Evolutionary conservation across 345 rosid species (phyloP).

Genomic region (Eutrema heterophyllum): DNA sequence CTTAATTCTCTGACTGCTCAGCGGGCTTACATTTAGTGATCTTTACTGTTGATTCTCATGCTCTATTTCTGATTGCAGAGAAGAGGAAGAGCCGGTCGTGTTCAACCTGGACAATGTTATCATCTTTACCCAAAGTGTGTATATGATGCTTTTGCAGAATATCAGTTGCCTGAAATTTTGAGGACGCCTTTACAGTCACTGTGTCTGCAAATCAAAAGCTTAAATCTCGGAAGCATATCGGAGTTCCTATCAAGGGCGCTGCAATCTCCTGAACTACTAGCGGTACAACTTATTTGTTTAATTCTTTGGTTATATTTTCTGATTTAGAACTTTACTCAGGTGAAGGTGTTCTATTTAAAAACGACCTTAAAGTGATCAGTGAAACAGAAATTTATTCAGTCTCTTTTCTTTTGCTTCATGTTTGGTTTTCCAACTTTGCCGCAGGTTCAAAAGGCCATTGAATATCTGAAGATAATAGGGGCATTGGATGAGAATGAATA

Average conservation of each 20-base stretch:
- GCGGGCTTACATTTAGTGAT: not conserved
- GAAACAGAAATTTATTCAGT: not conserved
- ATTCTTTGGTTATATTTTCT: constrained; percentile 1
- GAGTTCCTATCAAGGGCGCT: constrained; percentile 79
- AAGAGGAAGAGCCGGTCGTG: constrained; percentile 96
- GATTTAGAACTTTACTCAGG: not conserved
- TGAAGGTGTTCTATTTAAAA: constrained; percentile 2
- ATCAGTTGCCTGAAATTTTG: constrained; percentile 92
- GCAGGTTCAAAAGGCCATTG: constrained; percentile 92
- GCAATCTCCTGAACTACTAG: constrained; percentile 83
- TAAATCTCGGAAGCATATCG: constrained; percentile 79
- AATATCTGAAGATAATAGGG: constrained; percentile 78
- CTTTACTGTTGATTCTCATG: constrained; percentile 11
- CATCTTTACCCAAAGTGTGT: constrained; percentile 87
- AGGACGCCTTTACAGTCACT: constrained; percentile 93
- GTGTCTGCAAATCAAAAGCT: constrained; percentile 86
- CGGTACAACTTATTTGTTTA: constrained; percentile 41
- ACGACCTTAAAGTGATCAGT: not conserved
- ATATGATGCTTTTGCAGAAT: constrained; percentile 77
- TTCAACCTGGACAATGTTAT: constrained; percentile 88
- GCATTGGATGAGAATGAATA: constrained; percentile 79
- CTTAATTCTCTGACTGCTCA: not conserved
- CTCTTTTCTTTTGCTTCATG: constrained; percentile 3
- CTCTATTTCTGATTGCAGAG: constrained; percentile 48
- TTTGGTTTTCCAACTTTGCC: constrained; percentile 7